phyloP scores from a whole-genome alignment of 2,329 filamentous ascomycete species.

The Fusarium sp. region DNA sequence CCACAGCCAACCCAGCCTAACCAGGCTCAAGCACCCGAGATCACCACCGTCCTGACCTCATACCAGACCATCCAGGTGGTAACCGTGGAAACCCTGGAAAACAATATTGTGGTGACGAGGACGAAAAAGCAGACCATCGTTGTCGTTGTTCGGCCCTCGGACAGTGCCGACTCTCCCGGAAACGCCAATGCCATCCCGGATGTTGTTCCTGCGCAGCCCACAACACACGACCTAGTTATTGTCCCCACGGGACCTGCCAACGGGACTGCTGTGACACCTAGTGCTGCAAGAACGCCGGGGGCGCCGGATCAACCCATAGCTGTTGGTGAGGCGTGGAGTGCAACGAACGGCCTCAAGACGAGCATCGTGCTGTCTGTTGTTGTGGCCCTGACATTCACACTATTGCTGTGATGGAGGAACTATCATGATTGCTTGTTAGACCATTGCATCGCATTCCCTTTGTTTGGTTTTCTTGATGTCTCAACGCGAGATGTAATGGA shows the following conservation, averaged over 20 bases:
- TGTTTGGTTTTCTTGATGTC: background rate
- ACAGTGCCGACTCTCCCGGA: background rate
- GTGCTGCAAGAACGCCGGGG: constrained; percentile 27
- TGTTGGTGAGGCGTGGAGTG: constrained; percentile 17
- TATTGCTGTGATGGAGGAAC: constrained; percentile 13
- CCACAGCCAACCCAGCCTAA: background rate
- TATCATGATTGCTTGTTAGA: background rate
- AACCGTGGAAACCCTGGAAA: constrained; percentile 15
- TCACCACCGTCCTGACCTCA: constrained; percentile 28
- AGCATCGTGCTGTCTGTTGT: constrained; percentile 22
- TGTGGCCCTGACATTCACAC: constrained; percentile 16
- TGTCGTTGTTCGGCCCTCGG: constrained; percentile 5
- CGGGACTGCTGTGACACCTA: background rate
- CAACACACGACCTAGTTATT: background rate
- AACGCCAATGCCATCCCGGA: background rate
- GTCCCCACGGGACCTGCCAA: constrained; percentile 5
- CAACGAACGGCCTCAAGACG: constrained; percentile 12
- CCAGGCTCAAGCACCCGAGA: background rate
- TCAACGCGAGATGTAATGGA: background rate
- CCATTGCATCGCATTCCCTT: background rate
- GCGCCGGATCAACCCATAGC: constrained; percentile 11
- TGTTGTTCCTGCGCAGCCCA: background rate
- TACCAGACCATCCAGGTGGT: constrained; percentile 27
- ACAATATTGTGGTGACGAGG: constrained; percentile 16
- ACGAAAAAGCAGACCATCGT: constrained; percentile 28